Percentiles rank a stretch among this genome's conserved stretches.
Conservation (phyloP, 148 eudicot genomes). For the Spergularia marina region DNA sequence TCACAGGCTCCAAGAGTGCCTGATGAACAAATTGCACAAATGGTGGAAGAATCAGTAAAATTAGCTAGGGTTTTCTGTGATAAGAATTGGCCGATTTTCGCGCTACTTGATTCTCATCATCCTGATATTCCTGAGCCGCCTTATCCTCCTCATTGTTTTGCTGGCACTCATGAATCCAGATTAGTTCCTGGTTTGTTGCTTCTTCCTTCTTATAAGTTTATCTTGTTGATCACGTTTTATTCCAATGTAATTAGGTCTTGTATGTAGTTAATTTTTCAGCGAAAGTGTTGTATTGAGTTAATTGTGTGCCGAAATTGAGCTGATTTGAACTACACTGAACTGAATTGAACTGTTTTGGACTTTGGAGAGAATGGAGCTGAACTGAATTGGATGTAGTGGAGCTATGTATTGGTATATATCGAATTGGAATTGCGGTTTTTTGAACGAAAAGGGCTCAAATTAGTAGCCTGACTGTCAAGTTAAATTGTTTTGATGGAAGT, state of each 20-base stretch:
- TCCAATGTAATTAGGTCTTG: too few relatives aligned
- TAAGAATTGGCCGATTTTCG: conserved; percentile 74
- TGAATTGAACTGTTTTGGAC: background rate
- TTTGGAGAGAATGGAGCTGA: too few relatives aligned
- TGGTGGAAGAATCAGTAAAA: conserved; percentile 71
- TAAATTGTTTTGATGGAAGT: too few relatives aligned
- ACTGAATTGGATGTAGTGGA: background rate
- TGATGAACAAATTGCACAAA: conserved; percentile 58
- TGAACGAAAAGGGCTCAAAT: too few relatives aligned
- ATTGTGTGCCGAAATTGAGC: background rate
- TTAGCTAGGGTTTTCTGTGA: conserved; percentile 63
- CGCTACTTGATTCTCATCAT: conserved; percentile 76
- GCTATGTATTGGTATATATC: background rate
- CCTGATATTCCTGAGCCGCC: conserved; percentile 92
- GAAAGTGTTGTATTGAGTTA: background rate
- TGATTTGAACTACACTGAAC: background rate
- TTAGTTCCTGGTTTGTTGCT: conserved; percentile 68
- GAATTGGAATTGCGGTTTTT: too few relatives aligned
- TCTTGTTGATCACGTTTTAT: background rate
- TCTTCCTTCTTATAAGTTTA: background rate
- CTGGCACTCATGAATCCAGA: conserved; percentile 71
- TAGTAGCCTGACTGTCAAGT: too few relatives aligned
- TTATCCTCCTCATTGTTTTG: conserved; percentile 88
- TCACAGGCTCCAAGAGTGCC: conserved; percentile 68
- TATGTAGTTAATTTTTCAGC: too few relatives aligned